A percentile compares a stretch with the other conserved stretches of the same genome.
phyloP scores from a whole-genome alignment of 306 rosid species.

The Medicago truncatula region MtrunA17r5.0-ANR NC_053044.1:6832501-6833000 shows the following conservation, averaged over 20 bases:
- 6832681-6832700: conserved; percentile 18
- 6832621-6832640: neutral
- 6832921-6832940: conserved; percentile 25
- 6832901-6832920: conserved; percentile 44
- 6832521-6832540: conserved; percentile 16
- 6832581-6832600: conserved; percentile 21
- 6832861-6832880: neutral
- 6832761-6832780: neutral
- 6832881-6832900: conserved; percentile 36
- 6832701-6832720: neutral
- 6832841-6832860: conserved; percentile 9
- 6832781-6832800: neutral
- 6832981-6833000: neutral
- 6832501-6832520: conserved; percentile 37
- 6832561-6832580: neutral
- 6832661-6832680: conserved; percentile 5
- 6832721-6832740: neutral
- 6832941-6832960: conserved; percentile 15
- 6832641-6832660: neutral
- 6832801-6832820: conserved; percentile 10
- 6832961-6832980: conserved; percentile 37
- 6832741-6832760: conserved; percentile 2
- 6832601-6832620: conserved; percentile 31
- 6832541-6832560: neutral
- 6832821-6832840: conserved; percentile 41